Evolutionary conservation across 345 rosid genomes (phyloP).

Genomic region (Salix viminalis): DNA sequence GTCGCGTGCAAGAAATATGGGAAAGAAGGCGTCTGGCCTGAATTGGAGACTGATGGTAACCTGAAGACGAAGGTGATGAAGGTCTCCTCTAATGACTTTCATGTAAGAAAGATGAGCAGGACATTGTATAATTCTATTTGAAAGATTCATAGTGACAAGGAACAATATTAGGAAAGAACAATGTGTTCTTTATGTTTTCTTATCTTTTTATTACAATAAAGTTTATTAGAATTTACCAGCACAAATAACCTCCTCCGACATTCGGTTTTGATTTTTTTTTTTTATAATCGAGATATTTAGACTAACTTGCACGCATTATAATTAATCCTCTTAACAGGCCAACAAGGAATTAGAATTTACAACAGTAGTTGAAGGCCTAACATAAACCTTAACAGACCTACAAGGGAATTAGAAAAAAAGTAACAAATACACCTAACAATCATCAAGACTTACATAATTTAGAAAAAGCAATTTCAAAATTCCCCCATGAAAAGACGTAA

Average conservation of each 20-base stretch:
- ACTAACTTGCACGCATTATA: no score
- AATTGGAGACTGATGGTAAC: no score
- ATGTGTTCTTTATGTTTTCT: not conserved
- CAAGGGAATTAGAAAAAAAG: not conserved
- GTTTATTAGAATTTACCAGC: not conserved
- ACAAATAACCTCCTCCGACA: not conserved
- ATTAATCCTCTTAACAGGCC: accelerated
- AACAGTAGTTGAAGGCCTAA: not conserved
- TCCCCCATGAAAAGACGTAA: not conserved
- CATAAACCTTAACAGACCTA: no score
- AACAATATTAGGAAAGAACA: no score
- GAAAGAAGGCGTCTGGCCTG: no score
- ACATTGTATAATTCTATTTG: not conserved
- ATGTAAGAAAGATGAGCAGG: not conserved
- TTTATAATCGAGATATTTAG: accelerated
- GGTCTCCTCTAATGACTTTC: no score
- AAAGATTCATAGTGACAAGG: not conserved
- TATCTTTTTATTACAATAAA: not conserved
- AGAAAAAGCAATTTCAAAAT: not conserved
- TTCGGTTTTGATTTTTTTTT: not conserved
- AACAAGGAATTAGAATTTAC: not conserved
- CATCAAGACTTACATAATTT: not conserved
- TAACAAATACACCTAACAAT: not conserved
- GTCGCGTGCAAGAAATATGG: not conserved
- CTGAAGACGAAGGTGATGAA: no score